Evolutionary conservation across 1,284 basidiomycete genomes (phyloP).

Genomic region (Ganoderma sp.): DNA sequence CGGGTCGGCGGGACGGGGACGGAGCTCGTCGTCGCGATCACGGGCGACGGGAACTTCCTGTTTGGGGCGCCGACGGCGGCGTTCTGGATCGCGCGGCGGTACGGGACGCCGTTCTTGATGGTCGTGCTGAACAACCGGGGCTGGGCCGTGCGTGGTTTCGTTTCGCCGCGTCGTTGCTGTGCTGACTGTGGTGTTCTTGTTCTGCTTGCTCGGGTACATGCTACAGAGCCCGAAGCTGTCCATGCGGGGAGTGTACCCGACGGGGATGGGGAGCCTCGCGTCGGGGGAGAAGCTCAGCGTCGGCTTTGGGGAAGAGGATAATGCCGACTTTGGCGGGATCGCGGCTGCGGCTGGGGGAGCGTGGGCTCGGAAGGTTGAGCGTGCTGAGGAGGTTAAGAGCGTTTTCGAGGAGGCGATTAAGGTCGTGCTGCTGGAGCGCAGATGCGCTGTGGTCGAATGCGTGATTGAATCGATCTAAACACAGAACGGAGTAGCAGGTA

Average conservation of each 20-base stretch:
- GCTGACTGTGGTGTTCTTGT: constrained; percentile 9
- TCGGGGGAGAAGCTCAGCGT: constrained; percentile 58
- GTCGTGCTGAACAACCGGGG: constrained; percentile 75
- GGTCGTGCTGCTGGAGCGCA: constrained; percentile 60
- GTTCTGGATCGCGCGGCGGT: constrained; percentile 73
- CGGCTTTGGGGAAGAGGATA: constrained; percentile 64
- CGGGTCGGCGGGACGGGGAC: constrained; percentile 39
- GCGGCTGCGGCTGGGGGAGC: constrained; percentile 71
- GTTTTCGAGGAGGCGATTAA: constrained; percentile 57
- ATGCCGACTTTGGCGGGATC: constrained; percentile 65
- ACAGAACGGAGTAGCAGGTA: not conserved
- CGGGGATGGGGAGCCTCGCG: constrained; percentile 56
- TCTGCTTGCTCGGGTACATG: not conserved
- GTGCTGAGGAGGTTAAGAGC: constrained; percentile 45
- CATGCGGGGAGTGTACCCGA: constrained; percentile 68
- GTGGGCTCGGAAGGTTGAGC: constrained; percentile 58
- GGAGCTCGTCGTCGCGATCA: constrained; percentile 60
- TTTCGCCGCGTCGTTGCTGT: not conserved
- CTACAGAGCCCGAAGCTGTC: constrained; percentile 63
- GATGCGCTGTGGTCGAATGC: constrained; percentile 69
- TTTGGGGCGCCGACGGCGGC: constrained; percentile 68
- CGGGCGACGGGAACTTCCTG: constrained; percentile 72
- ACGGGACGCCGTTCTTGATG: constrained; percentile 67
- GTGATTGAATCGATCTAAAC: constrained; percentile 47
- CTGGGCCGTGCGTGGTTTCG: constrained; percentile 55